Conservation (phyloP, 2,329 filamentous ascomycete genomes). For the Ceratocystis papillata region DNA sequence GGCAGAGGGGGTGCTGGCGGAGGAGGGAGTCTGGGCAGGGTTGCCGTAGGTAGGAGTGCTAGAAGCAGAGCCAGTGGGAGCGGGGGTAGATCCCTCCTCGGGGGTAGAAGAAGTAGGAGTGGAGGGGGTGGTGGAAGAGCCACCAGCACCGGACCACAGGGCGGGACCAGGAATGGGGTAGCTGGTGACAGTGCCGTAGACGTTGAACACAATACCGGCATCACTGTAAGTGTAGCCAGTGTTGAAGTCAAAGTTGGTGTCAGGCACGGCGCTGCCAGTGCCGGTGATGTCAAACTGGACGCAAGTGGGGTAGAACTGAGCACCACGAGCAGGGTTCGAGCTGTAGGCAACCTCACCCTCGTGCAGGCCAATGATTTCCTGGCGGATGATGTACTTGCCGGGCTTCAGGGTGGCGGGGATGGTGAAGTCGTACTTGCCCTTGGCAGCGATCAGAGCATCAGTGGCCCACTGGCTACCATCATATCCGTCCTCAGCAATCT, state of each 20-base stretch:
- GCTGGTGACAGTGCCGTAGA: constrained; percentile 37
- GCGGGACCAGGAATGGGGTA: constrained; percentile 33
- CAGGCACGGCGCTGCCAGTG: constrained; percentile 35
- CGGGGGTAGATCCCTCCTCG: not conserved
- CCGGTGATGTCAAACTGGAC: constrained; percentile 40
- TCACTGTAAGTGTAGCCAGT: constrained; percentile 48
- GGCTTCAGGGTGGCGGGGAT: constrained; percentile 38
- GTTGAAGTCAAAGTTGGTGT: constrained; percentile 38
- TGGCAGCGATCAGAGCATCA: constrained; percentile 39
- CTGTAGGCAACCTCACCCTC: constrained; percentile 34
- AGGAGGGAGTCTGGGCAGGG: constrained; percentile 5
- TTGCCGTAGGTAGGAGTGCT: constrained; percentile 17
- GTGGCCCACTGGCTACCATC: constrained; percentile 36
- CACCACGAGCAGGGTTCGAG: constrained; percentile 33
- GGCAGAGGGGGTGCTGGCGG: not conserved
- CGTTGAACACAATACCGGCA: constrained; percentile 48
- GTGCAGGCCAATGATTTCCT: constrained; percentile 47
- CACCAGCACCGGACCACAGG: constrained; percentile 29
- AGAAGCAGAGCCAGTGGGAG: not conserved
- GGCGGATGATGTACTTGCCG: constrained; percentile 45
- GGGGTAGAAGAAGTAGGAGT: not conserved
- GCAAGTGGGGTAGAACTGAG: constrained; percentile 43
- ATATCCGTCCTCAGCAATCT: constrained; percentile 33
- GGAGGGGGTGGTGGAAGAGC: not conserved
- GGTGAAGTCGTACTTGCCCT: constrained; percentile 40